Base-by-base conservation (phyloP, 2,329 filamentous ascomycete species). In the Colletotrichum sansevieriae region DNA sequence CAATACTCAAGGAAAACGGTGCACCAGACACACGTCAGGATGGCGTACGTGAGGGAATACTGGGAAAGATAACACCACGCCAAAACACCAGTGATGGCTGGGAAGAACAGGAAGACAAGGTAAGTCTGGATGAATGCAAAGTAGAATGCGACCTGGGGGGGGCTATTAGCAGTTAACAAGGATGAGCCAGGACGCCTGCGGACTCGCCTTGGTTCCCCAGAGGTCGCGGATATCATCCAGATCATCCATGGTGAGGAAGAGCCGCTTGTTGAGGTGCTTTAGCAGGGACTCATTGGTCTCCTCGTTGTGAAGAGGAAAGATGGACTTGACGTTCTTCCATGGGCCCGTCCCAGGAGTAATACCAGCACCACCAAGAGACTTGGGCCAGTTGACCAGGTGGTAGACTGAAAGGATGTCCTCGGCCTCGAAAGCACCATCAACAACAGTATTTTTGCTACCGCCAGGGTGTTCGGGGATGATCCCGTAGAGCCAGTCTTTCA, bases 81-180 rank as follows among this genome's bases (percentile, higher is more conserved):
- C 1, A 88, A 77, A n/a, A 91, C 78, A 1, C 92, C 92, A 33
- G 92, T 89, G 2, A 83, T 82, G 8, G 92, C 91, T 0, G 91
- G 91, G 61, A 93, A 91, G 3, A 88, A 79, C 18, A 95, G 82
- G 74, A 94, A 93, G 41, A 86, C 81, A 67, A 92, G 90, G 76
- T 95, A 95, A 13, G 87, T 88, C 74, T 94, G 92, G 25, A 92
- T 91, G 73, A 94, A 95, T n/a, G 91, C 91, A 76, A 93, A 95
- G 78, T 95, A 95, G 75, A 92, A 94, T 3, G 91, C 92, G 61
- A 93, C 88, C 61, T 68, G 13, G 5, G 5, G 5, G 5, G 85
- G 15, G 3, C 1, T 89, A 47, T 43, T 12, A 70, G 55, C 20
- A 4, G n/a, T 49, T 13, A 18, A 5, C 2, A 1, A 35, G 1